Evolutionary conservation across 495 filamentous ascomycete species (phyloP).

Genomic region (Jackrogersella minutella): DNA sequence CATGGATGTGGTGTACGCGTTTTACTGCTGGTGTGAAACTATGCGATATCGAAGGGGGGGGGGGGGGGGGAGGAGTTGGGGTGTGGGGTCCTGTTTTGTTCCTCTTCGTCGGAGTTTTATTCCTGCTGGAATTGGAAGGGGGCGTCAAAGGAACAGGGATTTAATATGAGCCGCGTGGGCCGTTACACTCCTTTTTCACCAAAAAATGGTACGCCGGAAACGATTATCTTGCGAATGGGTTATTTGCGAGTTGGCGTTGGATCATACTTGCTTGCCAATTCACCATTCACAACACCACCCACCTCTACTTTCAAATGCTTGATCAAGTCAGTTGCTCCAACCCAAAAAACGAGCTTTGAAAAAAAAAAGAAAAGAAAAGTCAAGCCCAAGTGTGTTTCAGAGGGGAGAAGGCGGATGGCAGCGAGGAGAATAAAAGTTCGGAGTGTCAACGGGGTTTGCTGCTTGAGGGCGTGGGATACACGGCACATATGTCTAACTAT

Average conservation of each 20-base stretch:
- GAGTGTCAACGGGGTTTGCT: slow-evolving; percentile 28
- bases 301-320: slow-evolving; percentile 27
- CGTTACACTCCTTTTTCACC: slow-evolving; percentile 39
- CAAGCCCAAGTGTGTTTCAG: slow-evolving; percentile 22
- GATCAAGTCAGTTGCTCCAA: slow-evolving; percentile 17
- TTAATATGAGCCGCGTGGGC: slow-evolving; percentile 43
- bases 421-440: slow-evolving; percentile 31
- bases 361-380: slow-evolving; percentile 19
- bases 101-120: slow-evolving; percentile 38
- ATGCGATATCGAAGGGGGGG: slow-evolving; percentile 18
- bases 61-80: too few species aligned
- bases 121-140: slow-evolving; percentile 32
- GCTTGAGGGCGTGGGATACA: slow-evolving; percentile 23
- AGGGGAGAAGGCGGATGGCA: slow-evolving; percentile 17
- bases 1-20: slow-evolving; percentile 11
- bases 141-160: slow-evolving; percentile 42
- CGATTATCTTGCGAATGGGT: slow-evolving; percentile 33
- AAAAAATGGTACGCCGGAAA: slow-evolving; percentile 31
- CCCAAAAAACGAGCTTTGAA: slow-evolving; percentile 24
- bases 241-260: slow-evolving; percentile 43
- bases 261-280: slow-evolving; percentile 37
- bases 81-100: slow-evolving; percentile 31
- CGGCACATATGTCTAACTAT: slow-evolving; percentile 21
- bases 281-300: slow-evolving; percentile 26
- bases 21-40: slow-evolving; percentile 13